phyloP scores from a whole-genome alignment of 2,329 filamentous ascomycete species.

The Fusarium goolgardi region DNA sequence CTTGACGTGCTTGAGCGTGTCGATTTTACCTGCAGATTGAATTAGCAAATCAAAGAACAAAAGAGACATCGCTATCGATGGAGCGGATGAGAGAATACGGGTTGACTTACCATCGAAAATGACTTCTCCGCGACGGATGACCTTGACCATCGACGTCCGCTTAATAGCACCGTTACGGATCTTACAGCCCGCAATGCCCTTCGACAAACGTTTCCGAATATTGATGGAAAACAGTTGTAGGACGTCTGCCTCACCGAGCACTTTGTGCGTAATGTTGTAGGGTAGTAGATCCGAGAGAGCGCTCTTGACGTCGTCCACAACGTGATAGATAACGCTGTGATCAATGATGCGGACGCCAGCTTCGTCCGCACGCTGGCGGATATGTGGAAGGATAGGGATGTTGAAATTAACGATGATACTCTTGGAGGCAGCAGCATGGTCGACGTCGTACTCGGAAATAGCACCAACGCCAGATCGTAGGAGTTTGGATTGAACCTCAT shows the following conservation, averaged over 20 bases:
- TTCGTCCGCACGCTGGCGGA: slow-evolving; percentile 75
- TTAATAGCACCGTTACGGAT: slow-evolving; percentile 83
- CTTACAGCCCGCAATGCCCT: slow-evolving; percentile 87
- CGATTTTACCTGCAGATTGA: slow-evolving; percentile 71
- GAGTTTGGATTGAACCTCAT: slow-evolving; percentile 82
- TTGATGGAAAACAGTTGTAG: slow-evolving; percentile 86
- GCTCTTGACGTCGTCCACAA: slow-evolving; percentile 77
- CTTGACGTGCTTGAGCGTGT: slow-evolving; percentile 90
- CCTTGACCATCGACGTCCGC: slow-evolving; percentile 72
- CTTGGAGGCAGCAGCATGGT: slow-evolving; percentile 82
- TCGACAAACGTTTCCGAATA: slow-evolving; percentile 74
- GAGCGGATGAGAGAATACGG: background rate
- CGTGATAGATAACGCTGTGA: slow-evolving; percentile 86
- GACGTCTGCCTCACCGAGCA: slow-evolving; percentile 90
- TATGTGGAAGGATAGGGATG: slow-evolving; percentile 72
- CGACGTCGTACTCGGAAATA: slow-evolving; percentile 86
- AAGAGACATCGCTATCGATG: background rate
- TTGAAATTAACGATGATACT: slow-evolving; percentile 91
- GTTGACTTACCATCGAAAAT: slow-evolving; percentile 81
- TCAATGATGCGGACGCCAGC: slow-evolving; percentile 82
- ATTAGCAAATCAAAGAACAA: background rate
- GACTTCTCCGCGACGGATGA: slow-evolving; percentile 76
- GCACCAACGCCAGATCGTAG: slow-evolving; percentile 82
- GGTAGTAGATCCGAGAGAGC: slow-evolving; percentile 77
- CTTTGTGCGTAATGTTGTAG: slow-evolving; percentile 73